phyloP scores from a whole-genome alignment of 148 eudicot species.

The Polygonum aviculare region DNA sequence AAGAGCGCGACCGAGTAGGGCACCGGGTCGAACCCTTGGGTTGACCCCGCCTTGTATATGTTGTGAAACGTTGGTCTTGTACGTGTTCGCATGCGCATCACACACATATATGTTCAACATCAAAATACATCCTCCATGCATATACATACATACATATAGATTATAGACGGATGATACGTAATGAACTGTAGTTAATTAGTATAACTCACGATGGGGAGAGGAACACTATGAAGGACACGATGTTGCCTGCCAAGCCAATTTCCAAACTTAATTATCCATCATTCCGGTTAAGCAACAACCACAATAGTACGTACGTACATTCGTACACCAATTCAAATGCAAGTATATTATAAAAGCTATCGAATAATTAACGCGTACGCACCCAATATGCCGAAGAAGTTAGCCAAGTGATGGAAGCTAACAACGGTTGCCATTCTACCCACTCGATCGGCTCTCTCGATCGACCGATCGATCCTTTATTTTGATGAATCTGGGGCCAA shows the following conservation, averaged over 20 bases:
- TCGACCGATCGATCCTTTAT: background rate
- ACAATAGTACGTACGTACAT: no score
- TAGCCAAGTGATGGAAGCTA: constrained; percentile 3
- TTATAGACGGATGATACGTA: no score
- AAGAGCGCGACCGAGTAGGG: constrained; percentile 58
- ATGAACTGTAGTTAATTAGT: no score
- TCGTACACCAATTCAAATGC: no score
- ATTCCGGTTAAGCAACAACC: background rate
- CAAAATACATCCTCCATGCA: background rate
- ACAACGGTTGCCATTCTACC: background rate
- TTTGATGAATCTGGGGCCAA: no score
- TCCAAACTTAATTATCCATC: background rate
- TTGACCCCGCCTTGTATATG: constrained; percentile 41
- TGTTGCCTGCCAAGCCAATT: constrained; percentile 43
- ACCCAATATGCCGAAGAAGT: background rate
- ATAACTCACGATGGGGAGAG: constrained; percentile 64
- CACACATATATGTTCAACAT: no score
- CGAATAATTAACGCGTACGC: no score
- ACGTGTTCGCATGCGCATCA: no score
- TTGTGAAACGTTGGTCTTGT: constrained; percentile 46
- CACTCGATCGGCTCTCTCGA: background rate
- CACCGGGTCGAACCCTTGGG: constrained; percentile 47
- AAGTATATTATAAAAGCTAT: no score
- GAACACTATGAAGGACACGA: constrained; percentile 71
- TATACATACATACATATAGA: background rate